phyloP scores from a whole-genome alignment of 208 protist species.

The Acanthamoeba healyi region DNA sequence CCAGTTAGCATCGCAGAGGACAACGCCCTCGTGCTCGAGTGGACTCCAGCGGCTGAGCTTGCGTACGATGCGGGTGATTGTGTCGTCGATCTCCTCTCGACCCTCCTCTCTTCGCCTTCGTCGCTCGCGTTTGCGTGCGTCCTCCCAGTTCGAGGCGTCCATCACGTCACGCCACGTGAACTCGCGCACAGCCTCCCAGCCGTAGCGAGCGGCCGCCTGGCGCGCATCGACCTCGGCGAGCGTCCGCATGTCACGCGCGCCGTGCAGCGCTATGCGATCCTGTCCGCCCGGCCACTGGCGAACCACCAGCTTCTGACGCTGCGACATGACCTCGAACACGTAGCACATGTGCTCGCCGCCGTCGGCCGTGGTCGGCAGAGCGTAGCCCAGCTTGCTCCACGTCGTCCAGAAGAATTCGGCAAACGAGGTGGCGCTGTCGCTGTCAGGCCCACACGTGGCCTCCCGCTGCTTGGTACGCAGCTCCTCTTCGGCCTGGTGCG shows the following conservation, averaged over 20 bases:
- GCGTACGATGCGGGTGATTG: background rate
- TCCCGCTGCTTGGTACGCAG: background rate
- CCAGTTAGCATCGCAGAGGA: background rate
- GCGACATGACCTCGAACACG: constrained; percentile 33
- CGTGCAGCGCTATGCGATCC: constrained; percentile 35
- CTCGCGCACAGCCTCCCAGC: constrained; percentile 37
- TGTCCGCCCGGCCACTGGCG: background rate
- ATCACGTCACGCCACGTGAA: background rate
- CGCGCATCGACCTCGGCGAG: background rate
- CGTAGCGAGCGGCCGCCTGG: background rate
- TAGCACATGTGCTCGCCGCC: background rate
- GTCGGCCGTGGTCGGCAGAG: background rate
- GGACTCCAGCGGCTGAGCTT: constrained; percentile 12
- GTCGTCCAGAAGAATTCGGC: constrained; percentile 20
- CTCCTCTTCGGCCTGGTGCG: constrained; percentile 44
- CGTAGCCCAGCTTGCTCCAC: background rate
- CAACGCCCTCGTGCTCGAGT: constrained; percentile 31
- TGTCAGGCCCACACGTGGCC: background rate
- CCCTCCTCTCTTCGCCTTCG: background rate
- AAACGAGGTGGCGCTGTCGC: background rate
- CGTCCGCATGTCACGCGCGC: background rate
- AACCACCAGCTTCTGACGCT: background rate
- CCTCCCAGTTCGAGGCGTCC: background rate
- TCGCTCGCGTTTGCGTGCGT: background rate
- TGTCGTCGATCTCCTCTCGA: constrained; percentile 4